phyloP scores from a whole-genome alignment of 495 filamentous ascomycete species.

The Cercophora newfieldiana region DNA sequence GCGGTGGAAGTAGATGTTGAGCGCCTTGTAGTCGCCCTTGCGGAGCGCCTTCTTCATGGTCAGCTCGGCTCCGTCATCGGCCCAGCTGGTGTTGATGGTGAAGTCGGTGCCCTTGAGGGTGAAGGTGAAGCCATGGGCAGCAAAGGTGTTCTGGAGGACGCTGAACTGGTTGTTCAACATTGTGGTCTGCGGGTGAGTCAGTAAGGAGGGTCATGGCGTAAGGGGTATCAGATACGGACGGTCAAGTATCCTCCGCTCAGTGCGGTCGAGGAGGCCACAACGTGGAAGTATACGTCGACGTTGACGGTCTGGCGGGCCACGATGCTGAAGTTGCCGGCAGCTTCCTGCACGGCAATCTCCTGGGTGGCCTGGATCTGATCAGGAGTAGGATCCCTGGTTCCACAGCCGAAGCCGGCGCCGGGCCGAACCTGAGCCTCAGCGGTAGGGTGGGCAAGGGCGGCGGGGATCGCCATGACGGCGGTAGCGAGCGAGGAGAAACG shows the following conservation, averaged over 20 bases:
- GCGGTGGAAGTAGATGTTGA: constrained; percentile 67
- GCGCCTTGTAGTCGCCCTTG: constrained; percentile 57
- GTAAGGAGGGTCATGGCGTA: constrained; percentile 27
- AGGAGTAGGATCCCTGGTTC: constrained; percentile 41
- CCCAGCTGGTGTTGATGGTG: constrained; percentile 55
- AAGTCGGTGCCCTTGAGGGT: constrained; percentile 54
- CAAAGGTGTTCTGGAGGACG: constrained; percentile 34
- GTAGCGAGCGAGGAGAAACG: constrained; percentile 37
- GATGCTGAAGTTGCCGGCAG: constrained; percentile 26
- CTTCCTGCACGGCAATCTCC: constrained; percentile 31
- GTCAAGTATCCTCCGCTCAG: constrained; percentile 54
- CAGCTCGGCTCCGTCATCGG: constrained; percentile 45
- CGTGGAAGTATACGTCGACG: constrained; percentile 63
- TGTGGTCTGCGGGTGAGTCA: background rate
- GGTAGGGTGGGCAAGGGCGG: constrained; percentile 31
- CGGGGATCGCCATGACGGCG: constrained; percentile 32
- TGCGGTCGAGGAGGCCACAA: constrained; percentile 50
- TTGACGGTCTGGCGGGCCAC: constrained; percentile 31
- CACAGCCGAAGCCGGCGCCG: constrained; percentile 33
- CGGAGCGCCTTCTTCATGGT: constrained; percentile 61
- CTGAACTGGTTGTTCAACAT: constrained; percentile 5
- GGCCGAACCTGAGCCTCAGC: background rate
- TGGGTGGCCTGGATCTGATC: constrained; percentile 37
- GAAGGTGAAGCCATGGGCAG: constrained; percentile 54
- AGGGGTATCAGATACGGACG: no score